A percentile compares a stretch with the other conserved stretches of the same genome.
Conservation (phyloP, 805 yeast species). For the Teunomyces barrocoloradensis region DNA sequence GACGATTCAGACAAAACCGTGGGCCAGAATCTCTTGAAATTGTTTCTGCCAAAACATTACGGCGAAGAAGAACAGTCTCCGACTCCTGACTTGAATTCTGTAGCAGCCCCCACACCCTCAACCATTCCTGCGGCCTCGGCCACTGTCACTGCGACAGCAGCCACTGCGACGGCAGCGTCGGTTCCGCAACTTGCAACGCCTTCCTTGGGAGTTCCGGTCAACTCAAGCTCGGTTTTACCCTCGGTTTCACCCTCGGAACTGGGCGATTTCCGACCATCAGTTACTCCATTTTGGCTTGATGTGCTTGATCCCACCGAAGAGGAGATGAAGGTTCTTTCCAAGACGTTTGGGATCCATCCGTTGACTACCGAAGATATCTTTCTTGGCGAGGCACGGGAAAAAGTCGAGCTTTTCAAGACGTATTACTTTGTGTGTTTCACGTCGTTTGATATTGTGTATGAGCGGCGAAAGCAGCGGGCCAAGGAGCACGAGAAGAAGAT, state of each 20-base stretch:
- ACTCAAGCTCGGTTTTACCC: not conserved
- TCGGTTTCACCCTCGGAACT: slow-evolving; percentile 11
- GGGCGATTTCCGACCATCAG: slow-evolving; percentile 4
- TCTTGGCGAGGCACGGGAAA: slow-evolving; percentile 90
- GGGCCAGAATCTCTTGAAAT: slow-evolving; percentile 50
- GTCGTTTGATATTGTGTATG: slow-evolving; percentile 64
- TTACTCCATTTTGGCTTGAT: slow-evolving; percentile 71
- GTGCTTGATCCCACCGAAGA: slow-evolving; percentile 92
- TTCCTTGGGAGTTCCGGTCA: not conserved
- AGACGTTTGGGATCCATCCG: slow-evolving; percentile 94
- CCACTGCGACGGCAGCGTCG: not conserved
- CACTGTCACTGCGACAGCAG: too few species aligned
- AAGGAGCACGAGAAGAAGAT: slow-evolving; percentile 43
- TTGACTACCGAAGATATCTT: slow-evolving; percentile 94
- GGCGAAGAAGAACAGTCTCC: slow-evolving; percentile 8
- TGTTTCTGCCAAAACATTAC: slow-evolving; percentile 52
- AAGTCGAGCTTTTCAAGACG: slow-evolving; percentile 87
- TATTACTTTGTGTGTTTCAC: slow-evolving; percentile 89
- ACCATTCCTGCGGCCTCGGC: not conserved
- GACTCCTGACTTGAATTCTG: not conserved
- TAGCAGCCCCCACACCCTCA: not conserved
- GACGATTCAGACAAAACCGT: not conserved
- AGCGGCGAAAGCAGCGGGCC: slow-evolving; percentile 53
- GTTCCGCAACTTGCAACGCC: not conserved
- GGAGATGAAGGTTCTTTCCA: slow-evolving; percentile 88